A percentile compares a stretch with the other conserved stretches of the same genome.
phyloP scores from a whole-genome alignment of 768 basidiomycete genomes.

The Mycena venus region DNA sequence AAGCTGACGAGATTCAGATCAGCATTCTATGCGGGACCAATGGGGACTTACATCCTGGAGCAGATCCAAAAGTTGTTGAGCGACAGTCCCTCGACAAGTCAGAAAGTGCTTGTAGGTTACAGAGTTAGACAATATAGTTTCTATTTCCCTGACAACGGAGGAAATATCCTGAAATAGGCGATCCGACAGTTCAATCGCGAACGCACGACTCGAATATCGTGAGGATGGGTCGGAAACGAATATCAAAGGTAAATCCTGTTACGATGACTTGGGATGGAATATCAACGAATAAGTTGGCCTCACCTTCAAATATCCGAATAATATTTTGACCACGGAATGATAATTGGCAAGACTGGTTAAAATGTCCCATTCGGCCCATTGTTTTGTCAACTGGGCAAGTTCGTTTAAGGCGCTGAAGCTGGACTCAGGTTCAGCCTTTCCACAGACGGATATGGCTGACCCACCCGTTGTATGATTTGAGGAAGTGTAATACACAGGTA shows the following conservation, averaged over 20 bases:
- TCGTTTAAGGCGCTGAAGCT: neutral
- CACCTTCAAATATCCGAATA: neutral
- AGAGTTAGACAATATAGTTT: neutral
- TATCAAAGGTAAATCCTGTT: no score
- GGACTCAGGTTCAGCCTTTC: neutral
- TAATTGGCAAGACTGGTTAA: constrained; percentile 9
- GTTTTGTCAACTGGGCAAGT: neutral
- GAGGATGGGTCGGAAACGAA: no score
- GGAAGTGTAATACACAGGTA: neutral
- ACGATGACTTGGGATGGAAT: no score
- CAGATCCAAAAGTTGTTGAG: neutral
- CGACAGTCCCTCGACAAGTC: neutral
- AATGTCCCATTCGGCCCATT: neutral
- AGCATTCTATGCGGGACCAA: neutral
- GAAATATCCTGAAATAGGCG: neutral
- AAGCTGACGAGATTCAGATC: neutral
- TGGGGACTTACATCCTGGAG: neutral
- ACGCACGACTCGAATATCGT: neutral
- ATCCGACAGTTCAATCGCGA: neutral
- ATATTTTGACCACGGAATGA: neutral
- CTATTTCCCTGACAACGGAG: neutral
- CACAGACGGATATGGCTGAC: neutral
- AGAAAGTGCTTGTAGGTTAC: neutral
- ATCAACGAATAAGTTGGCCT: neutral
- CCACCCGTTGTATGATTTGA: neutral